These are phyloP conservation scores for Tolypocladium cylindrosporum DNA, from an alignment of 2,329 filamentous ascomycete genomes.

Conservation along the genomic window DNA sequence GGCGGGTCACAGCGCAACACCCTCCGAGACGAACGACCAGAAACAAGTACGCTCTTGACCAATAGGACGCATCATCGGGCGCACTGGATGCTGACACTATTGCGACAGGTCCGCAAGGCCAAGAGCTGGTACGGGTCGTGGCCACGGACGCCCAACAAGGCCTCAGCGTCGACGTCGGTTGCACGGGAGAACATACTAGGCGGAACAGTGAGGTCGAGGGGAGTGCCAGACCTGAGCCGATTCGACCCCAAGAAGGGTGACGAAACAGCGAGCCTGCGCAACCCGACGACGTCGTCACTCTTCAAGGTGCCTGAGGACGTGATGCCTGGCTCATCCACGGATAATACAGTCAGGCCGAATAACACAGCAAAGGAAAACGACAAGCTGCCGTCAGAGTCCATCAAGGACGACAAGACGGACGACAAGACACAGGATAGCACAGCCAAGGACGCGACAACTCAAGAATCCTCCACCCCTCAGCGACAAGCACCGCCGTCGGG, in stretches of 20 bases:
- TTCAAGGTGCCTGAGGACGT: constrained; percentile 15
- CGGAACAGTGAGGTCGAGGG: constrained; percentile 37
- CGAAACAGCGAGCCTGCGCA: constrained; percentile 19
- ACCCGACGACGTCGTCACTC: constrained; percentile 12
- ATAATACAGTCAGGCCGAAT: background rate
- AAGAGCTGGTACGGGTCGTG: constrained; percentile 56
- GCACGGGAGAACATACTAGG: constrained; percentile 52
- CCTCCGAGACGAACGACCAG: background rate
- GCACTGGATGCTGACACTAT: background rate
- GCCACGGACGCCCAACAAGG: constrained; percentile 47
- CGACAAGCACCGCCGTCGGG: constrained; percentile 28
- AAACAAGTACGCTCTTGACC: constrained; percentile 5
- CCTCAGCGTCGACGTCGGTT: constrained; percentile 48
- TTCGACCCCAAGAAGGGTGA: constrained; percentile 35
- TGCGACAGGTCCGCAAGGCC: constrained; percentile 36
- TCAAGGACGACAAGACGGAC: background rate
- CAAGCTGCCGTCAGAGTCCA: background rate
- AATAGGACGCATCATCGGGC: background rate
- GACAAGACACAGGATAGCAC: constrained; percentile 1
- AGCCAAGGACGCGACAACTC: background rate
- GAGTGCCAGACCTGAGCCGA: constrained; percentile 37
- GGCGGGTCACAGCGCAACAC: background rate
- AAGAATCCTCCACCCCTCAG: constrained; percentile 1
- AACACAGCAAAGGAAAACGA: background rate
- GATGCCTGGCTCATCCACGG: background rate